Conservation (phyloP, 768 basidiomycete genomes). For the Mycena epipterygia region DNA sequence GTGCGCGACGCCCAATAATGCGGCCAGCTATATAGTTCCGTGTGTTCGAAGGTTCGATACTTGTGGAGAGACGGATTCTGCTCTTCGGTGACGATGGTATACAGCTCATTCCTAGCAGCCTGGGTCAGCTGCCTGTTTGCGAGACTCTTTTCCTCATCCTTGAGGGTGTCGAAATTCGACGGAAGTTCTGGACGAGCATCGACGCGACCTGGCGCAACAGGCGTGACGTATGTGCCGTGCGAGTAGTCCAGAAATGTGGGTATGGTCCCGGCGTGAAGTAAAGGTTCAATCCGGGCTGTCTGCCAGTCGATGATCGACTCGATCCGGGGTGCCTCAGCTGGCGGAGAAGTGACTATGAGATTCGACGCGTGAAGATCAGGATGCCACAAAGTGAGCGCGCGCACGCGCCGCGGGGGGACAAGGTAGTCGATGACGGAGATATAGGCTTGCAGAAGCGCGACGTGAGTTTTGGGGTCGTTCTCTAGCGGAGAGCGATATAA, state of each 20-base stretch:
- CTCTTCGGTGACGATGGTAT: background rate
- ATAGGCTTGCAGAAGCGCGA: conserved; percentile 3
- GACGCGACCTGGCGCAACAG: background rate
- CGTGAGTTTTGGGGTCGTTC: conserved; percentile 9
- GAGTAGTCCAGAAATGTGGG: background rate
- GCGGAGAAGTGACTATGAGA: background rate
- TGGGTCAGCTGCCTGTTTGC: background rate
- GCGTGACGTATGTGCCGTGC: background rate
- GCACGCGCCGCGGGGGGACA: background rate
- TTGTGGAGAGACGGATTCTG: background rate
- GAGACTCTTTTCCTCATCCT: background rate
- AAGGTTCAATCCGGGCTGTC: background rate
- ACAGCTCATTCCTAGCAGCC: background rate
- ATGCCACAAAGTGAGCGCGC: conserved; percentile 3
- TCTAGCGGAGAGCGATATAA: background rate
- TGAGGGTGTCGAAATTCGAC: background rate
- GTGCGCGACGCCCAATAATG: conserved; percentile 13
- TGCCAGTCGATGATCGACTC: conserved; percentile 7
- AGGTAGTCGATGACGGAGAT: background rate
- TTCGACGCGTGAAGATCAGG: conserved; percentile 9
- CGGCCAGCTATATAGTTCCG: background rate
- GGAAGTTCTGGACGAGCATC: background rate
- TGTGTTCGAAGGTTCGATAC: conserved; percentile 6
- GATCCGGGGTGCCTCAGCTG: background rate
- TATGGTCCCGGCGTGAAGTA: background rate